A percentile compares a stretch with the other conserved stretches of the same genome.
phyloP scores from a whole-genome alignment of 2,329 filamentous ascomycete species.

The Fusarium robinianum region DNA sequence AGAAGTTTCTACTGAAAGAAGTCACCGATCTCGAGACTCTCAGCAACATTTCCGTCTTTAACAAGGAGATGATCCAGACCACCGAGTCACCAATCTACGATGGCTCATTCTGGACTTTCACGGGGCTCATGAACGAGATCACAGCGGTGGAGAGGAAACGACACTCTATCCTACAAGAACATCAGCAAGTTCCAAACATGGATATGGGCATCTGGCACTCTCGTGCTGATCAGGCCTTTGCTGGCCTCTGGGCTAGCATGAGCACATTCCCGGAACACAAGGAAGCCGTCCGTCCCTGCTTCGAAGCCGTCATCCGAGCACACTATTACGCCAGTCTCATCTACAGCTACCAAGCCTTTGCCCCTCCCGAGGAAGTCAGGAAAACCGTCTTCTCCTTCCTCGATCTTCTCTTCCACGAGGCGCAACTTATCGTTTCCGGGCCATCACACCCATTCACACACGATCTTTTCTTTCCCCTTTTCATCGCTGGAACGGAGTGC shows the following conservation, averaged over 20 bases:
- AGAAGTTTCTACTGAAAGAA: slow-evolving; percentile 12
- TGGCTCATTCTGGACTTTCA: slow-evolving; percentile 10
- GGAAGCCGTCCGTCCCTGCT: slow-evolving; percentile 6
- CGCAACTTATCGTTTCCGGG: neutral
- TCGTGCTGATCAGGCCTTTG: slow-evolving; percentile 1
- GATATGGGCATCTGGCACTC: slow-evolving; percentile 7
- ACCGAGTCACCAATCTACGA: neutral
- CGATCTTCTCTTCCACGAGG: slow-evolving; percentile 5
- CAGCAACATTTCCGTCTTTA: slow-evolving; percentile 12
- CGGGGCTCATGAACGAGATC: slow-evolving; percentile 8
- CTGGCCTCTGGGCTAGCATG: neutral
- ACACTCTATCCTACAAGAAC: neutral
- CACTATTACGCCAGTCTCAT: slow-evolving; percentile 27
- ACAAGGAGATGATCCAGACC: neutral
- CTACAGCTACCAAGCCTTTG: slow-evolving; percentile 29
- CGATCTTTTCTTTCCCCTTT: slow-evolving; percentile 9
- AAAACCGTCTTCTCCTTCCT: neutral
- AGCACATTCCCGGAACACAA: neutral
- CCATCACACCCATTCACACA: slow-evolving; percentile 2
- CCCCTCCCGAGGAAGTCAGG: neutral
- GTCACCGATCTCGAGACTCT: slow-evolving; percentile 5
- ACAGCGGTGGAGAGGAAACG: slow-evolving; percentile 9
- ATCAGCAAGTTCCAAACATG: neutral
- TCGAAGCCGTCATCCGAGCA: slow-evolving; percentile 20
- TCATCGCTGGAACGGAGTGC: slow-evolving; percentile 14